A percentile compares a stretch with the other conserved stretches of the same genome.
phyloP scores from a whole-genome alignment of 2,329 filamentous ascomycete species.

The Fusarium denticulatum region DNA sequence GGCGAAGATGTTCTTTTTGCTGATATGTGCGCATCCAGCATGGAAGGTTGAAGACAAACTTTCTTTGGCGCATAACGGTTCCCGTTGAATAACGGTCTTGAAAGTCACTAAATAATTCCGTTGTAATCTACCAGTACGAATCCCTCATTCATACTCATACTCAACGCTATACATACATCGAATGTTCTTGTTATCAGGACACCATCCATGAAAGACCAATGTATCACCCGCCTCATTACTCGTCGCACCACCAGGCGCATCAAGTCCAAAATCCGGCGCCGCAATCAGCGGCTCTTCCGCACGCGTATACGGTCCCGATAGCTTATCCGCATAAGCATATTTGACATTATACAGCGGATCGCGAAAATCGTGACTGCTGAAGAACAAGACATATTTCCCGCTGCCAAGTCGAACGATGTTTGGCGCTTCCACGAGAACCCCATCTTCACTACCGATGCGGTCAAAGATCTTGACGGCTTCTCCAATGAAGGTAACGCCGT shows the following conservation, averaged over 20 bases:
- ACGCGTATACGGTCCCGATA: neutral
- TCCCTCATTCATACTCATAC: neutral
- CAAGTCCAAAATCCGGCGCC: conserved; percentile 3
- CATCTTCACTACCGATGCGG: conserved; percentile 7
- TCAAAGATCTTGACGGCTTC: conserved; percentile 2
- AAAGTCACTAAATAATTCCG: neutral
- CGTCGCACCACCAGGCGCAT: conserved; percentile 14
- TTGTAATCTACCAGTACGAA: too few species aligned
- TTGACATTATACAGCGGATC: conserved; percentile 14
- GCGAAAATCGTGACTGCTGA: conserved; percentile 10
- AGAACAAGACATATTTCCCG: conserved; percentile 12
- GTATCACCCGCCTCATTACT: conserved; percentile 12
- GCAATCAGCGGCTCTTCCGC: conserved; percentile 3
- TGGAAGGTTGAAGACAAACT: neutral
- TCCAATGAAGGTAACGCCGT: conserved; percentile 1
- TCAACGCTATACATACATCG: conserved; percentile 8
- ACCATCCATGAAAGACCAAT: conserved; percentile 16
- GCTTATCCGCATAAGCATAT: conserved; percentile 2
- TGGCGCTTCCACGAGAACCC: neutral
- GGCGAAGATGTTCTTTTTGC: neutral
- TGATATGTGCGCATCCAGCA: neutral
- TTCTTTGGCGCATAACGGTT: too few species aligned
- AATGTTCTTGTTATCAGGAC: neutral
- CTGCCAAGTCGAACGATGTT: conserved; percentile 1
- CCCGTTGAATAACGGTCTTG: neutral